phyloP scores from a whole-genome alignment of 176 grass and related monocot genomes.

The Carex pumila region DNA sequence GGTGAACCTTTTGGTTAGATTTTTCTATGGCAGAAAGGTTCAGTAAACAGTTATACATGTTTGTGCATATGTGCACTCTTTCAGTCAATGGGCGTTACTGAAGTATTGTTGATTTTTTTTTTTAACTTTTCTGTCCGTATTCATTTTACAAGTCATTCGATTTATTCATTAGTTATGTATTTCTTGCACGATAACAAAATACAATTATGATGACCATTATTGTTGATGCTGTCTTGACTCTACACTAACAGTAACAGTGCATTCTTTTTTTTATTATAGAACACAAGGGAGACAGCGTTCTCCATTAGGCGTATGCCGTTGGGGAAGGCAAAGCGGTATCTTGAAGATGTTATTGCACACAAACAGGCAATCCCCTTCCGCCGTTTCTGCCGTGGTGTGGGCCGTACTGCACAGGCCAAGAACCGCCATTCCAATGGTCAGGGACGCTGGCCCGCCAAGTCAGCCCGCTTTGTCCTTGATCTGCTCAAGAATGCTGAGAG shows the following conservation, averaged over 20 bases:
- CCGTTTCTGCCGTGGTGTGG: conserved; percentile 71
- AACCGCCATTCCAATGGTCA: conserved; percentile 60
- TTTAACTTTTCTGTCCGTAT: neutral
- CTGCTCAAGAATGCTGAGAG: conserved; percentile 91
- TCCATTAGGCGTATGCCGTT: conserved; percentile 51
- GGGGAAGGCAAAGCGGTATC: conserved; percentile 77
- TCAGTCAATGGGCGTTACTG: too few species aligned
- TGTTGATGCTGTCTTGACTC: neutral
- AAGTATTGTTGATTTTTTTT: neutral
- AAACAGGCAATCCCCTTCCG: conserved; percentile 91
- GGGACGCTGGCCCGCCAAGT: conserved; percentile 76
- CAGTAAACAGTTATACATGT: conserved; percentile 17
- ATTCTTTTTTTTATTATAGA: conserved; percentile 23
- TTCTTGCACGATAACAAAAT: neutral
- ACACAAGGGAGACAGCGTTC: conserved; percentile 74
- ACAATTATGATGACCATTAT: neutral
- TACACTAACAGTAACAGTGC: neutral
- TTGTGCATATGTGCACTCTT: neutral
- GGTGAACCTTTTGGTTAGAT: conserved; percentile 18
- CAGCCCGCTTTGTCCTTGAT: conserved; percentile 68
- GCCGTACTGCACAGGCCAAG: conserved; percentile 78
- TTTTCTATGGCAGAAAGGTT: conserved; percentile 11
- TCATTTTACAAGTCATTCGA: neutral
- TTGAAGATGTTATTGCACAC: conserved; percentile 86
- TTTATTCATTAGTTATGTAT: neutral